Conservation (phyloP, 1,284 basidiomycete genomes). For the Apiotrichum akiyoshidainum region DNA sequence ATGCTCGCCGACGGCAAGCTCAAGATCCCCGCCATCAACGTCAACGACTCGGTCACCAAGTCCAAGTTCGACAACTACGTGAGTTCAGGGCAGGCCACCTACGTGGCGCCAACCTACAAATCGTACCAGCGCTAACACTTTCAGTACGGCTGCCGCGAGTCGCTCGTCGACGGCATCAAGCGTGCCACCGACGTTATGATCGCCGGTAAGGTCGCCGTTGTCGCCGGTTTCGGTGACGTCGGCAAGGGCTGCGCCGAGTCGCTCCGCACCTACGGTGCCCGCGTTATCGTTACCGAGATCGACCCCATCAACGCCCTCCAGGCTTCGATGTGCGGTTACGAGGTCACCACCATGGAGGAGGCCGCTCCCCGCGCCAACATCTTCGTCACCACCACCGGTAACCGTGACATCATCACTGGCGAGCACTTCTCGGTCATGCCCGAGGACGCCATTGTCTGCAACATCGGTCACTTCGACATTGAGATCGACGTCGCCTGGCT, state of each 20-base stretch:
- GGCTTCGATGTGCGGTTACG: conserved; percentile 99
- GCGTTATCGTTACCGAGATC: conserved; percentile 95
- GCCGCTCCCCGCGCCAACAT: conserved; percentile 83
- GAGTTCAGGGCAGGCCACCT: conserved; percentile 7
- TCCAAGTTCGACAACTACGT: conserved; percentile 83
- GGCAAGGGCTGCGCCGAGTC: conserved; percentile 99
- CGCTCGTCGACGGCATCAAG: conserved; percentile 99
- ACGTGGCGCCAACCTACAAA: too few relatives aligned
- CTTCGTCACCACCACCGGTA: conserved; percentile 98
- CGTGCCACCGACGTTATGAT: conserved; percentile 99
- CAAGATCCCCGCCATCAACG: conserved; percentile 98
- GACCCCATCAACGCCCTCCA: conserved; percentile 99
- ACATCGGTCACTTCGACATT: conserved; percentile 97
- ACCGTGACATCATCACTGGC: conserved; percentile 94
- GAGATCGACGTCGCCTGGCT: conserved; percentile 99
- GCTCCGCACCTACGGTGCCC: conserved; percentile 91
- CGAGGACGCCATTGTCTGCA: conserved; percentile 92
- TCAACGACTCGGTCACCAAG: conserved; percentile 99
- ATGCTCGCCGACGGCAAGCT: conserved; percentile 91
- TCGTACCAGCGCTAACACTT: conserved; percentile 12
- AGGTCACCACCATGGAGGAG: conserved; percentile 98
- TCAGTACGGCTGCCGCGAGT: conserved; percentile 98
- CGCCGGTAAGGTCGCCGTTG: conserved; percentile 97
- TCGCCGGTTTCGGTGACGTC: conserved; percentile 98
- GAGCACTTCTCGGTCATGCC: conserved; percentile 93